These are phyloP conservation scores for Bretziella fagacearum DNA, from an alignment of 2,329 filamentous ascomycete species.

Conservation along the genomic window DNA sequence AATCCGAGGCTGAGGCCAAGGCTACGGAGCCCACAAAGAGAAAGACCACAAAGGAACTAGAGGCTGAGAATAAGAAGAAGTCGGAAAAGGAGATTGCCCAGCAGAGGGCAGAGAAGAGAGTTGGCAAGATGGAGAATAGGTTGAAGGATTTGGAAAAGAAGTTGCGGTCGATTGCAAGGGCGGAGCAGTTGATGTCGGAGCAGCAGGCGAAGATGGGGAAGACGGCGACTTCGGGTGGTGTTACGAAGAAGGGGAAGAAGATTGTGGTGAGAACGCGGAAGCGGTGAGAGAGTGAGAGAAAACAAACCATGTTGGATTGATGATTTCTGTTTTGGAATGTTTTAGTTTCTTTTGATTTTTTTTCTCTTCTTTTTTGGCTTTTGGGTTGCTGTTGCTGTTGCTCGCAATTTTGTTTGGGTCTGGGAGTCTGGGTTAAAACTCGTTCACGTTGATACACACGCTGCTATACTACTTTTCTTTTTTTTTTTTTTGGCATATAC, in stretches of 20 bases:
- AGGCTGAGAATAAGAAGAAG: slow-evolving; percentile 17
- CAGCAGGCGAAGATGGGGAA: slow-evolving; percentile 49
- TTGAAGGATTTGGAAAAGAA: slow-evolving; percentile 36
- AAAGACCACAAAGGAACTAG: slow-evolving; percentile 18
- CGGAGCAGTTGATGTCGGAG: slow-evolving; percentile 39
- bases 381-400: no score
- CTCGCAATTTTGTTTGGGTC: no score
- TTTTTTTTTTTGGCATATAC: no score
- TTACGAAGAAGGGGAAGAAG: slow-evolving; percentile 44
- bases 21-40: not conserved
- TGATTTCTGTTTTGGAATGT: no score
- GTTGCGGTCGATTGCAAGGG: slow-evolving; percentile 35
- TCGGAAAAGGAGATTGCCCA: slow-evolving; percentile 17
- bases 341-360: no score
- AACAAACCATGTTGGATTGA: not conserved
- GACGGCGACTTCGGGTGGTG: slow-evolving; percentile 40
- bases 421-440: no score
- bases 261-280: slow-evolving; percentile 47
- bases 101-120: slow-evolving; percentile 14
- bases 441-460: no score
- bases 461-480: no score
- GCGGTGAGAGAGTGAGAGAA: slow-evolving; percentile 24
- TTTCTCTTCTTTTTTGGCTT: no score
- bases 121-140: slow-evolving; percentile 31
- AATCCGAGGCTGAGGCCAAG: slow-evolving; percentile 22